Conservation (phyloP, 331 rosid species). For the Ulmus americana region DNA sequence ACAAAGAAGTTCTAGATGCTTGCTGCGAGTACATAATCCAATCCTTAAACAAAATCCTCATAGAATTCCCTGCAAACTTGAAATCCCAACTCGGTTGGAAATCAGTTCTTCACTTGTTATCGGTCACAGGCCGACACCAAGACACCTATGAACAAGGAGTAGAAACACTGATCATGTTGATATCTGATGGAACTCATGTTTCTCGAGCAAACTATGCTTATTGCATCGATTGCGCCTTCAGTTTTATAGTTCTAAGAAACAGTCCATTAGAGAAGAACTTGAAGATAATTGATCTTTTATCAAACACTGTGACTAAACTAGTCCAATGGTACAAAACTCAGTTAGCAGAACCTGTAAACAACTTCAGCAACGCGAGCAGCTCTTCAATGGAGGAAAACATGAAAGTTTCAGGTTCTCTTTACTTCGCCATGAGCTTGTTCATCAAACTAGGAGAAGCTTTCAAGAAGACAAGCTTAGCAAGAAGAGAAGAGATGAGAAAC, state of each 20-base stretch:
- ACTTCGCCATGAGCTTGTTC: constrained; percentile 51
- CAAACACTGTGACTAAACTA: constrained; percentile 56
- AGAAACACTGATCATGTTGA: constrained; percentile 53
- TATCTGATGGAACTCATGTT: constrained; percentile 48
- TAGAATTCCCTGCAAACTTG: constrained; percentile 61
- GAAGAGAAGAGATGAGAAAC: constrained; percentile 89
- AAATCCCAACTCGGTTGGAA: constrained; percentile 80
- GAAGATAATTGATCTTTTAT: constrained; percentile 55
- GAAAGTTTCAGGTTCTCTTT: constrained; percentile 36
- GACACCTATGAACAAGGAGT: constrained; percentile 66
- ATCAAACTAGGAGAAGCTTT: constrained; percentile 84
- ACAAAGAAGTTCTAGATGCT: constrained; percentile 71
- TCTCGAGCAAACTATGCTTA: constrained; percentile 49
- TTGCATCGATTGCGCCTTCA: constrained; percentile 66
- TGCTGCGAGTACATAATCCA: constrained; percentile 54
- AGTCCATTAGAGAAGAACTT: constrained; percentile 75
- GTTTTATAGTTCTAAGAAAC: constrained; percentile 67
- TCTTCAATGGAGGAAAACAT: constrained; percentile 55
- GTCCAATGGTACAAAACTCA: constrained; percentile 60
- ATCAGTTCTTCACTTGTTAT: constrained; percentile 59
- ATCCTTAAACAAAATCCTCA: constrained; percentile 45
- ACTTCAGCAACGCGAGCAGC: constrained; percentile 39
- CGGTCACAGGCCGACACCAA: constrained; percentile 58
- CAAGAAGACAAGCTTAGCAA: constrained; percentile 61
- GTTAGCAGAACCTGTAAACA: constrained; percentile 50